Base-by-base conservation (phyloP, 768 basidiomycete species). In the Boletus sensibilis region DNA sequence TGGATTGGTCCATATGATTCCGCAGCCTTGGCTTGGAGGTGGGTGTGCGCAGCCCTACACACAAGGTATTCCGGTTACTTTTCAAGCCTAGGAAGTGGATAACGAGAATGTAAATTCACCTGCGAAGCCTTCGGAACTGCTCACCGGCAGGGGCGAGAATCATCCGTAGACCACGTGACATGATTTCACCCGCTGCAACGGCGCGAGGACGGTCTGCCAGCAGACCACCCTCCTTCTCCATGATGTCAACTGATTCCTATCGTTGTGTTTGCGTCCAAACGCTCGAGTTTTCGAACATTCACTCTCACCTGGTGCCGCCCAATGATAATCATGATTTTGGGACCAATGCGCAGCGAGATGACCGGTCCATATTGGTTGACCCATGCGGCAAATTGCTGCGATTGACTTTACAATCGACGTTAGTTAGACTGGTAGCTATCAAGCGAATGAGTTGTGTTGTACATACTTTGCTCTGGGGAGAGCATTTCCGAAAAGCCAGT, bases 191-290 rank as follows among this genome's bases (percentile, higher is more conserved):
- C 0, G 80, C 84, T 1, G 85, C 77, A 42, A 87, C 82, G 13
- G 74, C 75, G 4, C 72, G 68, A 21, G 85, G 85, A 48, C 85
- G 72, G 61, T 85, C 85, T 1, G 78, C 79, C n/a, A 82, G 68
- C 5, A 74, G 59, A 5, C 80, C 78, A n/a, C 85, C 84, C 59
- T 86, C 82, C 50, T 81, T 82, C 63, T 87, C 85, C 83, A 87
- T 82, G 53, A 87, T 80, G 21, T 86, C 84, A 0, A 85, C 76
- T 0, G 85, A 84, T 37, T 83, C 83, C 67, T 85, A 68, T 11
- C 7, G 35, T 23, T 11, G n/a, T 11, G 39, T 37, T 44, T 38
- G 42, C 1, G 23, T 13, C 42, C 2, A 25, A n/a, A 20, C 18
- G 12, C 9, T 27, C 3, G 29, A 6, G 8, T 16, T 33, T 4